phyloP scores from a whole-genome alignment of 2,329 filamentous ascomycete genomes.

The Colletotrichum liaoningense region DNA sequence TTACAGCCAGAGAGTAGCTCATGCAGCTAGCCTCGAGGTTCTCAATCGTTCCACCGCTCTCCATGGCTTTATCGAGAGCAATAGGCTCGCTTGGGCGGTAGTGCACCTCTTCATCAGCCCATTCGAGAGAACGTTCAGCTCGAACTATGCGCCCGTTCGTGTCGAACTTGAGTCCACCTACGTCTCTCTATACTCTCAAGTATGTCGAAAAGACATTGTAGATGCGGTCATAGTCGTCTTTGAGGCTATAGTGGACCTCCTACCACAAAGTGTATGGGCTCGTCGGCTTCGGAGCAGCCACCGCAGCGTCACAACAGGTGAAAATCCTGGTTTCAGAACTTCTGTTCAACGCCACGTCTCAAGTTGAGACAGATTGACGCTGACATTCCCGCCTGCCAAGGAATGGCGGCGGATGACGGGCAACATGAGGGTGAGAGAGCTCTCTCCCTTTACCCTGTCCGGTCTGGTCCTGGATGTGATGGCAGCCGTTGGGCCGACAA shows the following conservation, averaged over 20 bases:
- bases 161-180: conserved; percentile 28
- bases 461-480: conserved; percentile 44
- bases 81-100: conserved; percentile 37
- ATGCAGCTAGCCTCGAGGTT: conserved; percentile 14
- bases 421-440: background rate
- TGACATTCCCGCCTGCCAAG: background rate
- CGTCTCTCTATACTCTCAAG: conserved; percentile 38
- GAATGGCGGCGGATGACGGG: background rate
- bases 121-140: conserved; percentile 32
- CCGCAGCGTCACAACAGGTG: conserved; percentile 40
- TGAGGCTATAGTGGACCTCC: conserved; percentile 40
- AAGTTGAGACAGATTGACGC: conserved; percentile 1
- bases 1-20: background rate
- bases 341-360: background rate
- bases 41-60: conserved; percentile 20
- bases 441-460: conserved; percentile 37
- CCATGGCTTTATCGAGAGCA: conserved; percentile 37
- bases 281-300: conserved; percentile 39
- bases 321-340: conserved; percentile 37
- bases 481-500: conserved; percentile 41
- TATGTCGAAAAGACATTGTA: conserved; percentile 38
- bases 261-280: conserved; percentile 42
- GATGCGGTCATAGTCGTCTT: conserved; percentile 38
- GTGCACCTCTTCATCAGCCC: conserved; percentile 40
- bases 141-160: background rate